Base-by-base conservation (phyloP, 495 filamentous ascomycete genomes). In the Clavariopsis aquatica region DNA sequence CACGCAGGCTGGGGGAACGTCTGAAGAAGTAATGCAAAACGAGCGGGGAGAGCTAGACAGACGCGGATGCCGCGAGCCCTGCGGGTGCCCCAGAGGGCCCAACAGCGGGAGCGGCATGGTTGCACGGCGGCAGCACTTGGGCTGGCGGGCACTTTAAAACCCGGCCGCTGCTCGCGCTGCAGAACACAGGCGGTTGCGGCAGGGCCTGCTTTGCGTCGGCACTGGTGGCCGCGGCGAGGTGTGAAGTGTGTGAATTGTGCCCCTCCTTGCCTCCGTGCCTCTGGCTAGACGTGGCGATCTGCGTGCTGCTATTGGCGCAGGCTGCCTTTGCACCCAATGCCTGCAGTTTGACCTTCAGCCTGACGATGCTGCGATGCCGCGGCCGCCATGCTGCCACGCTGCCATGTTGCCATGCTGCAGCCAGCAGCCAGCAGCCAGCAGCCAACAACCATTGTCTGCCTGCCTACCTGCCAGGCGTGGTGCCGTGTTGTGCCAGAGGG, bases 141-240 rank as follows among this genome's bases (percentile, higher is more conserved):
- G 38, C 38, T 20, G 9, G 1, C 38, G 9, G 38, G 9, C 38
- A 43, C 38, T 43, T 17, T 43, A n/a, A 43, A 43, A 43, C 13
- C 8, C 38, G 38, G 19, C 31, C 36, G 38, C 38, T n/a, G 38
- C 43, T 49, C 43, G 43, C 24, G 34, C 43, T 59, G 56, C 38
- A 59, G 12, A 31, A 19, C 6, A 20, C 10, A 7, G 23, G 41
- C 31, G 19, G 26, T 10, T 12, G 52, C 60, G 58, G 58, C 60
- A 41, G 43, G 28, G 24, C 13, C 49, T 52, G 54, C 55, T 57
- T 65, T 65, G 62, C 62, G 36, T 65, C 62, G 62, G 62, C 62
- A 65, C 45, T 24, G 46, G n/a, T 10, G 51, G 51, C 51, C 51
- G 51, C 28, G n/a, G 22, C 19, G 22, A 51, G 47, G 47, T 23